Base-by-base conservation (phyloP, 2,329 filamentous ascomycete species). In the Thielaviopsis populi region DNA sequence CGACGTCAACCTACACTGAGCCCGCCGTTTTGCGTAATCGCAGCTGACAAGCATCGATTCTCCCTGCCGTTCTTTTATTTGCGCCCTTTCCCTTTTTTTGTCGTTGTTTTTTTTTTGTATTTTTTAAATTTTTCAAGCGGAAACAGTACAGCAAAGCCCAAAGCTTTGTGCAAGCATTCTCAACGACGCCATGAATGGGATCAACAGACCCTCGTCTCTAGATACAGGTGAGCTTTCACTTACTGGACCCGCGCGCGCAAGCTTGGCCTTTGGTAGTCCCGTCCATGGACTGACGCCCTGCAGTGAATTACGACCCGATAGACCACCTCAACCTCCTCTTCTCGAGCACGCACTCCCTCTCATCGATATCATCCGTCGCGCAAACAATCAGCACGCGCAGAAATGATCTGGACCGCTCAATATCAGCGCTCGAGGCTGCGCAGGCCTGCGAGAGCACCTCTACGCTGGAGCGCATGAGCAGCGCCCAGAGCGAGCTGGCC, bases 251-350 rank as follows among this genome's bases (percentile, higher is more conserved):
- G 3, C 22, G 11, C 56, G 11, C 19, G 27, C 59, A 68, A 60
- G 24, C 17, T 64, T 63, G 22, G 33, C 3, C 13, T 40, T 63
- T 43, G 50, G 41, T 64, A 60, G 62, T 63, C 62, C 59, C 65
- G 65, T 60, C 53, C 65, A 61, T 63, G 66, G 67, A 68, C 70
- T 69, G 68, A 67, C 62, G 65, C 11, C 13, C 8, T 24, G 6
- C 70, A 83, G 80, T 77, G 74, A 86, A 96, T 74, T 97, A 96
- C 77, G 87, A 97, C 73, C 91, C 94, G 63, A 87, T 97, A 73
- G 83, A 89, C 70, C 91, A 99, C 75, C 82, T 99, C 64, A 97
- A 99, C 77, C 80, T 87, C 67, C 86, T 99, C 70, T 99, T 99
- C 78, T 86, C 90, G 61, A 89, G 95, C 70, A 88, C 92, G 0